Evolutionary conservation across 2,329 filamentous ascomycete species (phyloP).

Genomic region (Beauveria brongniartii): DNA sequence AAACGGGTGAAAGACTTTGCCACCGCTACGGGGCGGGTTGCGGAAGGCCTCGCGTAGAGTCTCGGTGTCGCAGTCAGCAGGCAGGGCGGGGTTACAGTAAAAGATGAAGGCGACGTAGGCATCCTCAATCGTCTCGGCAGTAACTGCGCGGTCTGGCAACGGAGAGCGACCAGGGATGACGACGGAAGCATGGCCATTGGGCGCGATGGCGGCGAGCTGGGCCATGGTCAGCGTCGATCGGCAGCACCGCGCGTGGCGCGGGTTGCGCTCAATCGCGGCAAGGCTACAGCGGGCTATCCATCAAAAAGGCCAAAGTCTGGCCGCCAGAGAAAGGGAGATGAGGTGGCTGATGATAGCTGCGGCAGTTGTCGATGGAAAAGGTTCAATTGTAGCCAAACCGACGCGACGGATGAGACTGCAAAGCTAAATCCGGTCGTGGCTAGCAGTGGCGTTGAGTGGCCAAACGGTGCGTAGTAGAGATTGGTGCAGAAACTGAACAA

Average conservation of each 20-base stretch:
- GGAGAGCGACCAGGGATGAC: constrained; percentile 16
- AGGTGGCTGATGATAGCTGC: too few species aligned
- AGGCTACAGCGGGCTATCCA: not conserved
- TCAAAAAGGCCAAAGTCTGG: not conserved
- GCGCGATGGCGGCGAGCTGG: not conserved
- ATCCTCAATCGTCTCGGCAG: constrained; percentile 65
- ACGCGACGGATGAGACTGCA: not conserved
- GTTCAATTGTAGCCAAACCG: not conserved
- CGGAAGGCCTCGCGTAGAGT: constrained; percentile 70
- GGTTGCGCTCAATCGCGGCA: not conserved
- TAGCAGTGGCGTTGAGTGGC: not conserved
- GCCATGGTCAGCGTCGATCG: not conserved
- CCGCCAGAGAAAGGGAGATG: not conserved
- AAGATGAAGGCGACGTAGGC: constrained; percentile 80
- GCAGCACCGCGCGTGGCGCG: not conserved
- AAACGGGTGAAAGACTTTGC: constrained; percentile 76
- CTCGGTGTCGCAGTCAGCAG: constrained; percentile 56
- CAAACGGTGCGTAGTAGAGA: not conserved
- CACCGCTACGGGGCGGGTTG: constrained; percentile 75
- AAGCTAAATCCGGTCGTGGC: not conserved
- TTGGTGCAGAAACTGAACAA: not conserved
- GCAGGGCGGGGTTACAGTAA: constrained; percentile 79
- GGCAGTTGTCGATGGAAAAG: not conserved
- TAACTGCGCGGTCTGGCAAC: constrained; percentile 61
- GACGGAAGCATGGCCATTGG: not conserved